These are phyloP conservation scores for Fusarium humuli DNA, from an alignment of 2,329 filamentous ascomycete genomes.

Conservation along the genomic window DNA sequence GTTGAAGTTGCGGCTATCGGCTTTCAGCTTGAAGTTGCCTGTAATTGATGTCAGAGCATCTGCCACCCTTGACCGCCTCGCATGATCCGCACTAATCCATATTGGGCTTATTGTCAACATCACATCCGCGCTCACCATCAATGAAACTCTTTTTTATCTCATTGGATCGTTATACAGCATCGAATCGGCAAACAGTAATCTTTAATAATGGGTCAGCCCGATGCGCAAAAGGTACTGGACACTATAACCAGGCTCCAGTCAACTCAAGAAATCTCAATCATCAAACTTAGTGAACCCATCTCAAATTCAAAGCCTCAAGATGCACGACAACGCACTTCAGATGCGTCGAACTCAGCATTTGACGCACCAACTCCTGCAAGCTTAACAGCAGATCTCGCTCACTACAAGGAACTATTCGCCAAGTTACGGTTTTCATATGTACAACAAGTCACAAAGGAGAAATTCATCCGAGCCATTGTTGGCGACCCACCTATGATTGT, in stretches of 20 bases:
- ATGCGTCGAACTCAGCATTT: constrained; percentile 74
- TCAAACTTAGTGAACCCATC: constrained; percentile 81
- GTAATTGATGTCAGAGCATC: constrained; percentile 31
- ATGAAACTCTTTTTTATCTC: background rate
- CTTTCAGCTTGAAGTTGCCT: constrained; percentile 2
- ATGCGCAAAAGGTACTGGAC: constrained; percentile 57
- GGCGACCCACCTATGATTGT: constrained; percentile 90
- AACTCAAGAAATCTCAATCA: constrained; percentile 75
- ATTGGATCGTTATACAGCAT: background rate
- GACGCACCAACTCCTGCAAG: constrained; percentile 79
- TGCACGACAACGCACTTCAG: constrained; percentile 71
- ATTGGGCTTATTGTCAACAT: constrained; percentile 57
- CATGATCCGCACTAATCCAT: constrained; percentile 41
- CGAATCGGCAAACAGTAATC: background rate
- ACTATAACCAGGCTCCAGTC: constrained; percentile 66
- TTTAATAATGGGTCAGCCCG: constrained; percentile 47
- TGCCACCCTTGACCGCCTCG: constrained; percentile 41
- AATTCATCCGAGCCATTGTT: constrained; percentile 92
- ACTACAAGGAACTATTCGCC: constrained; percentile 95
- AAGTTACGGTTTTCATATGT: constrained; percentile 98
- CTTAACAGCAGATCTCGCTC: constrained; percentile 83
- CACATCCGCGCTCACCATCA: constrained; percentile 8
- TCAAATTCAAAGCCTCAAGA: constrained; percentile 60
- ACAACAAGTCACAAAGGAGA: constrained; percentile 98
- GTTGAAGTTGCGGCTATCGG: constrained; percentile 2